Base-by-base conservation (phyloP, 164 flowering plant species). In the Magnolia changhungtana region DNA sequence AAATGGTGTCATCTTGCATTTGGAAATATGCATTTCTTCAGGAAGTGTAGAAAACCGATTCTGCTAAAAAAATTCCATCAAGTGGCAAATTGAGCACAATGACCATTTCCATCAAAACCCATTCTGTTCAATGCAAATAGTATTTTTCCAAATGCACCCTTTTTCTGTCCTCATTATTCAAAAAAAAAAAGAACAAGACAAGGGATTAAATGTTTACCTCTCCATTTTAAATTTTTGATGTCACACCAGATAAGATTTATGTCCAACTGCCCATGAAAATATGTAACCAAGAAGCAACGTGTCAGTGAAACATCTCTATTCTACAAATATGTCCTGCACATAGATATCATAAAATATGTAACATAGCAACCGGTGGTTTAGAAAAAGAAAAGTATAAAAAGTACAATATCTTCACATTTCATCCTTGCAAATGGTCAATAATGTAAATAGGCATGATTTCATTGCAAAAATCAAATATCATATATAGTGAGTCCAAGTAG, bases 221-320 rank as follows among this genome's bases (percentile, higher is more conserved):
- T 87, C 89, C 79, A 89, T 78, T 72, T 79, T 50, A 92, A 83
- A 77, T 87, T 87, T 78, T 77, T 83, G 79, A 96, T 80, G 76
- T 92, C 90, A 72, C 91, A 90, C 79, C 87, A 96, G 66, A 96
- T 69, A 77, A 91, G 89, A 78, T 90, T 80, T 70, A 96, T 82
- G 80, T 92, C 90, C 85, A 94, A 29, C 99, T 95, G 90, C 84
- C 82, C 59, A 52, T 55, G 73, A 29, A 74, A 81, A 69, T 59
- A 72, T 8, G 50, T 1, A 76, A 77, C 19, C 72, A 72, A 69
- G 58, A 20, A 79, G 78, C 63, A 74, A 76, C 6, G 49, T n/a
- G 73, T 81, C 63, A 78, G 71, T 76, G 63, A 50, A 72, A 29
- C 23, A 45, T 27, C 50, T 19, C 63, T 29, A 63, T 70, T 27